Conservation (phyloP, 2,329 filamentous ascomycete genomes). For the Ophiostoma sp. region DNA sequence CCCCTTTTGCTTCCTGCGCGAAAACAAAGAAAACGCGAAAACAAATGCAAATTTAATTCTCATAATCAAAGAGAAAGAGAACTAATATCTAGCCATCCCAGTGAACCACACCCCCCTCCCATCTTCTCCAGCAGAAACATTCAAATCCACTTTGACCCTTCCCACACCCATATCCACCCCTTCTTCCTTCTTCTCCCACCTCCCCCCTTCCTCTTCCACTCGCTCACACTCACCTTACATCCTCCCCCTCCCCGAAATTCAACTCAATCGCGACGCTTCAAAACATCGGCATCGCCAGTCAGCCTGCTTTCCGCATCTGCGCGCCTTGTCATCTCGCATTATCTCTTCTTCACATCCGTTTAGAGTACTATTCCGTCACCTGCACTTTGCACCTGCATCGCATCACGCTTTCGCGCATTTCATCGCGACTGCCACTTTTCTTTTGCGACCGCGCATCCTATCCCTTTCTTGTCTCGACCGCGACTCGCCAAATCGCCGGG, state of each 20-base stretch:
- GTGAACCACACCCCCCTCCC: constrained; percentile 8
- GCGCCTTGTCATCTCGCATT: not conserved
- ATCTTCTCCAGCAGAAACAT: constrained; percentile 10
- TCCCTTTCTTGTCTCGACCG: constrained; percentile 4
- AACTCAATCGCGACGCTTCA: constrained; percentile 11
- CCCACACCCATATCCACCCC: constrained; percentile 8
- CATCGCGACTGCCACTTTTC: constrained; percentile 6
- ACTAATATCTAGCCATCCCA: constrained; percentile 9
- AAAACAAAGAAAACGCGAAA: constrained; percentile 12
- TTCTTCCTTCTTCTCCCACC: constrained; percentile 8
- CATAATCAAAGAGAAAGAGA: constrained; percentile 3
- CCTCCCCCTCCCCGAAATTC: constrained; percentile 10
- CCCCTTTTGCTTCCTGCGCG: constrained; percentile 7
- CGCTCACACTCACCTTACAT: constrained; percentile 11
- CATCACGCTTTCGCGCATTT: constrained; percentile 5
- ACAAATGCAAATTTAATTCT: constrained; percentile 9
- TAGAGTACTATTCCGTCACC: too few species aligned
- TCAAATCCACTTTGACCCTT: constrained; percentile 12
- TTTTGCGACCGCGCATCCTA: constrained; percentile 1
- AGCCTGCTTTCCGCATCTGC: not conserved
- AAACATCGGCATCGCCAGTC: not conserved
- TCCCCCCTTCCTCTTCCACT: constrained; percentile 9
- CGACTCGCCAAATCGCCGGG: not conserved
- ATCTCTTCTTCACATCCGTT: not conserved
- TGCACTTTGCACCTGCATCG: not conserved